phyloP scores from a whole-genome alignment of 257 asterid species.

The Przewalskia tangutica region DNA sequence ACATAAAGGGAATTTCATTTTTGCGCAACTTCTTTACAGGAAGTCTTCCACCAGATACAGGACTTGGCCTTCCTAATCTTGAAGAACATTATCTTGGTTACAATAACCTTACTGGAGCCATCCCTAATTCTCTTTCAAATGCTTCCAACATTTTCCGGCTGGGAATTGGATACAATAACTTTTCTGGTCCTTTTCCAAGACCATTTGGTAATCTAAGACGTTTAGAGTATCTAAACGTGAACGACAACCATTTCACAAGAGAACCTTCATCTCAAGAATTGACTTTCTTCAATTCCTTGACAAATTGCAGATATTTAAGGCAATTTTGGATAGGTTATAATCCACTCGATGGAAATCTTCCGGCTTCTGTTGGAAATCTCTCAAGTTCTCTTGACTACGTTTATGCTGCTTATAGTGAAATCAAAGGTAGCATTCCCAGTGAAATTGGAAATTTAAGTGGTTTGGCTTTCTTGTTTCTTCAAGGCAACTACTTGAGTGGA shows the following conservation, averaged over 20 bases:
- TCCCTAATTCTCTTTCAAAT: conserved; percentile 21
- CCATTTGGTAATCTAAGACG: conserved; percentile 22
- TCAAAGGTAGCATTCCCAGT: conserved; percentile 23
- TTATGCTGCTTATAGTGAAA: not conserved
- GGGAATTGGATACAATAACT: not conserved
- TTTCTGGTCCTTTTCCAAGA: conserved; percentile 14
- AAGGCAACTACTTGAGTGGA: conserved; percentile 3
- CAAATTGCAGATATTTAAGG: conserved; percentile 1
- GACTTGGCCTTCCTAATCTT: conserved; percentile 18
- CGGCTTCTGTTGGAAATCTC: conserved; percentile 22
- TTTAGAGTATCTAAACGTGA: conserved; percentile 21
- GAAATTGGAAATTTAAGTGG: conserved; percentile 24
- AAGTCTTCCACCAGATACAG: conserved; percentile 18
- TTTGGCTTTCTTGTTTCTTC: not conserved
- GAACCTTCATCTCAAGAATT: conserved; percentile 3
- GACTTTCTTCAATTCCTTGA: conserved; percentile 4
- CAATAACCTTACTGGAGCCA: conserved; percentile 17
- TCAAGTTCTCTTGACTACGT: conserved; percentile 12
- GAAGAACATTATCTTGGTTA: conserved; percentile 7
- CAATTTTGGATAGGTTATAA: not conserved
- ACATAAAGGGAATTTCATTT: not conserved
- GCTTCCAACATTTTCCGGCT: conserved; percentile 11
- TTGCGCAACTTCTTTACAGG: not conserved
- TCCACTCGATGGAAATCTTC: conserved; percentile 11
- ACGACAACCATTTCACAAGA: conserved; percentile 20